A percentile compares a stretch with the other conserved stretches of the same genome.
These are phyloP conservation scores for Phytophthora palmivora DNA, from an alignment of 352 stramenopile genomes.

Conservation along the genomic window DNA sequence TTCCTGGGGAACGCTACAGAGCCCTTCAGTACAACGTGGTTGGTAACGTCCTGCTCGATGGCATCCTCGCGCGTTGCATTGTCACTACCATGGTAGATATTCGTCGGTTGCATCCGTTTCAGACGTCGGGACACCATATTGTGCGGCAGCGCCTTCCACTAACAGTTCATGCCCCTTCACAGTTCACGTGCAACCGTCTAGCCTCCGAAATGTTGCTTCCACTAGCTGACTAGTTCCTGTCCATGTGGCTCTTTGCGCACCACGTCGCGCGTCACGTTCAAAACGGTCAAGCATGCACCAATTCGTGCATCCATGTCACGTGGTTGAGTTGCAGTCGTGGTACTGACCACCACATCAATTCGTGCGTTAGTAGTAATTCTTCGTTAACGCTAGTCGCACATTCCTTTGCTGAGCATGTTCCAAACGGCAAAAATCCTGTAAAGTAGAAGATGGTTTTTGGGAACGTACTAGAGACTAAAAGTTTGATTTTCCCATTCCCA, in stretches of 20 bases:
- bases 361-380: not conserved
- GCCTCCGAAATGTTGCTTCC: not conserved
- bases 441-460: too few relatives aligned
- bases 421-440: not conserved
- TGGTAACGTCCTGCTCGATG: constrained; percentile 4
- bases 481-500: not conserved
- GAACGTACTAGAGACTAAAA: not conserved
- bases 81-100: not conserved
- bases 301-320: constrained; percentile 18
- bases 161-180: not conserved
- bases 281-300: constrained; percentile 5
- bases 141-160: not conserved
- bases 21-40: not conserved
- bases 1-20: constrained; percentile 4
- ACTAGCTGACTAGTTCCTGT: too few relatives aligned
- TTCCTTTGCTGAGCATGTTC: not conserved
- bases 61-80: not conserved
- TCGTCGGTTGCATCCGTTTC: constrained; percentile 15
- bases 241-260: not conserved
- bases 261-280: not conserved
- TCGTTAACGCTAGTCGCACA: not conserved
- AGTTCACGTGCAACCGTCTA: not conserved
- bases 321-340: not conserved
- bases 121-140: constrained; percentile 2
- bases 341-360: not conserved